Conservation (phyloP, 768 basidiomycete species). For the Boletus huronensis region DNA sequence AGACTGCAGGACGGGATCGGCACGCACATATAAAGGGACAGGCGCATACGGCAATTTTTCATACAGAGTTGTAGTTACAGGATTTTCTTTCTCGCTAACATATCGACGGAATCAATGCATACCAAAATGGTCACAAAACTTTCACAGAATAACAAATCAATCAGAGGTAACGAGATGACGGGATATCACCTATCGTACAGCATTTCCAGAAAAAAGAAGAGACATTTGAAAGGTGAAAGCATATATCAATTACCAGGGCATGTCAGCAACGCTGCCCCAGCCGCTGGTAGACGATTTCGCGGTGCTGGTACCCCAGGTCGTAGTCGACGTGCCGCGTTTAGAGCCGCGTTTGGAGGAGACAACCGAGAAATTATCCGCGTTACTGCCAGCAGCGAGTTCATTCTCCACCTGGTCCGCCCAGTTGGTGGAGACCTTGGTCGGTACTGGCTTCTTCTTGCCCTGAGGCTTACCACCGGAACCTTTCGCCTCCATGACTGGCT, state of each 20-base stretch:
- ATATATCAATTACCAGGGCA: constrained; percentile 22
- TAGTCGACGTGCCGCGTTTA: constrained; percentile 13
- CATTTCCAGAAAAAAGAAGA: not conserved
- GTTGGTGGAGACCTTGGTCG: constrained; percentile 2
- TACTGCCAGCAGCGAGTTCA: constrained; percentile 3
- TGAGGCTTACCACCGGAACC: not conserved
- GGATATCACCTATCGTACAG: constrained; percentile 8
- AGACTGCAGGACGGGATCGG: constrained; percentile 36
- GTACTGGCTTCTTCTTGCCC: constrained; percentile 9
- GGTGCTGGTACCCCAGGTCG: constrained; percentile 6
- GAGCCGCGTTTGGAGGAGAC: constrained; percentile 12
- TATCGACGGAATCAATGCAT: not conserved
- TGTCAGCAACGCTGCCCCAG: constrained; percentile 23
- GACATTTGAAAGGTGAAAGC: not conserved
- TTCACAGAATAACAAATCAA: not conserved
- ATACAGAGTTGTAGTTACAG: not conserved
- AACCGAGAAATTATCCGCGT: not conserved
- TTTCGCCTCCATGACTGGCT: constrained; percentile 9
- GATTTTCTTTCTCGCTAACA: not conserved
- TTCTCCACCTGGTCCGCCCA: constrained; percentile 32
- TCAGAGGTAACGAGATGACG: not conserved
- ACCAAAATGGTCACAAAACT: not conserved
- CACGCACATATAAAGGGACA: constrained; percentile 1
- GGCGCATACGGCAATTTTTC: not conserved
- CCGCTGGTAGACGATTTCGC: constrained; percentile 23